Evolutionary conservation across 1,284 basidiomycete species (phyloP), one percentile per base, ranked within the genome.

Genomic region (Moniliophthora roreri): DNA sequence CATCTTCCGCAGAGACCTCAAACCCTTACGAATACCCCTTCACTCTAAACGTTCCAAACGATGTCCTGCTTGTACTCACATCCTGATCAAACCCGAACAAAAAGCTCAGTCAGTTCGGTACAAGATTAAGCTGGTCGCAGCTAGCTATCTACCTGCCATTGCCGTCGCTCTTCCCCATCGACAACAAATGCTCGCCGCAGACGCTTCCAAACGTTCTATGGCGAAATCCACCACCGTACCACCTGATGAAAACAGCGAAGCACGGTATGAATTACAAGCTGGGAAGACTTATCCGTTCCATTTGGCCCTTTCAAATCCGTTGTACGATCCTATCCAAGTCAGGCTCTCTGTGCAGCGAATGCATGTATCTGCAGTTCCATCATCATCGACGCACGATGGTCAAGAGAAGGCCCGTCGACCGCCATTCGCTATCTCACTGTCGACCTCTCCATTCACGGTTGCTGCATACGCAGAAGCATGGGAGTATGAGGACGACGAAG

Each of bases 21-120:
- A 84, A 61, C 96, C 95, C 0, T 76, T 90, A 46, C 87, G 96
- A 18, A 93, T 98, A 58, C 93, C 93, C 0, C 79, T 99, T 2
- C 89, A 91, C 58, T 91, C 94, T 0, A 98, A 98, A 70, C 83
- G 91, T 48, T 94, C 94, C 2, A 98, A 98, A 71, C 90, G 97
- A 5, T 99, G 97, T 73, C 88, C 93, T 4, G 81, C 81, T 2
- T 99, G 97, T 68, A 87, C 91, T 13, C 96, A 98, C 71, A 96
- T 98, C 61, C 82, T 99, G 56, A 96, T 98, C 72, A 97, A 98
- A 66, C 97, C 97, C 1, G 97, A 99, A 68, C 91, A 95, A 63
- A 99, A 98, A 69, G 89, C 95, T 0, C 90, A 93, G 62, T 93
- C 91, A 5, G 89, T 92, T 32, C 84, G 92, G 5, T 98, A 90